Conservation (phyloP, 2,329 filamentous ascomycete species). For the Hypoxylon sp. region DNA sequence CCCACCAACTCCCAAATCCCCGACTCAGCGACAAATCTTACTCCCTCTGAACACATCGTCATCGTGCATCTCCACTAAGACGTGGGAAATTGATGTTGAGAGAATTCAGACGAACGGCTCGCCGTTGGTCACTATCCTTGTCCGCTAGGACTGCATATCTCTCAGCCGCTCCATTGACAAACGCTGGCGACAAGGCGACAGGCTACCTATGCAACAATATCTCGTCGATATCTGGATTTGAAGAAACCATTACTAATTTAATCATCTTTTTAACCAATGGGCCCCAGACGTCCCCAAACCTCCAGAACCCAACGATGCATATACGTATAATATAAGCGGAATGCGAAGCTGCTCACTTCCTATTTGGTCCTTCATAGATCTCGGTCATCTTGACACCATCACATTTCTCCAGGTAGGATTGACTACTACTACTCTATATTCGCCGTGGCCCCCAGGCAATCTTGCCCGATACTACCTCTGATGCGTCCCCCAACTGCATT, state of each 20-base stretch:
- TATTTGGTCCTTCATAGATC: not conserved
- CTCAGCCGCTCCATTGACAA: not conserved
- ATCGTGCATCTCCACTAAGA: not conserved
- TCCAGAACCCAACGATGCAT: not conserved
- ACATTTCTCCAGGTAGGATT: not conserved
- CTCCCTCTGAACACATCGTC: not conserved
- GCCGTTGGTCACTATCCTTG: not conserved
- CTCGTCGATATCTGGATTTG: not conserved
- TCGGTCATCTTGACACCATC: not conserved
- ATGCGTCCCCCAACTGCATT: not conserved
- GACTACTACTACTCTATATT: not conserved
- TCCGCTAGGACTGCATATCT: conserved; percentile 1
- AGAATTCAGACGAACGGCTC: not conserved
- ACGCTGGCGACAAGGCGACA: not conserved
- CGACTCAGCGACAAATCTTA: not conserved
- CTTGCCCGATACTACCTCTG: not conserved
- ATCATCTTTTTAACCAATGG: not conserved
- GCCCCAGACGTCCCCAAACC: too few species aligned
- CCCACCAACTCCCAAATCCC: not conserved
- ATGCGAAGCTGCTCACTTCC: conserved; percentile 8
- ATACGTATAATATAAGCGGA: not conserved
- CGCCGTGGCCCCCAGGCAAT: not conserved
- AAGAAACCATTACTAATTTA: conserved; percentile 3
- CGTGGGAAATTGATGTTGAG: not conserved
- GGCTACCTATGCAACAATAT: not conserved